These are phyloP conservation scores for Penicillium sp. DNA, from an alignment of 2,329 filamentous ascomycete genomes.

Conservation along the genomic window DNA sequence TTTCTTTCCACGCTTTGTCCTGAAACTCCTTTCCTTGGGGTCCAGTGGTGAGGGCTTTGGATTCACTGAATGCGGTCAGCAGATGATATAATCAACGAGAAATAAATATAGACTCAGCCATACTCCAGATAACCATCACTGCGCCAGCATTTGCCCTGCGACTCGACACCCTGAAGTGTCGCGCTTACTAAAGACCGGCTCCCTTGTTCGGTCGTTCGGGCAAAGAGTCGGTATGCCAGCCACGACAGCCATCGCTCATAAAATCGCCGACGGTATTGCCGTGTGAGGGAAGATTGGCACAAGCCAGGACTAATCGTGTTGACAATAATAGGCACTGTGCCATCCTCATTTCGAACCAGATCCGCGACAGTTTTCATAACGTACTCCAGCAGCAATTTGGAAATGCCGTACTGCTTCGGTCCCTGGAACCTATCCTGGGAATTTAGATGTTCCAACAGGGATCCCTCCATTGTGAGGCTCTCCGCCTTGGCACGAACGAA, in stretches of 20 bases:
- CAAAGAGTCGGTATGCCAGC: conserved; percentile 40
- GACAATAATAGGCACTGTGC: conserved; percentile 42
- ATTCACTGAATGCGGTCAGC: conserved; percentile 32
- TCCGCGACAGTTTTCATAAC: conserved; percentile 40
- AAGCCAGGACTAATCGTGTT: conserved; percentile 49
- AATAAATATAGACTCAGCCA: conserved; percentile 7
- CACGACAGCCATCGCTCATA: conserved; percentile 36
- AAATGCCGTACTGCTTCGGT: conserved; percentile 41
- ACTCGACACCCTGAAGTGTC: conserved; percentile 43
- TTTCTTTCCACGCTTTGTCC: conserved; percentile 44
- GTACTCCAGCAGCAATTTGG: conserved; percentile 47
- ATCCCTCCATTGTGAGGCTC: conserved; percentile 29
- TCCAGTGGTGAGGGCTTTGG: conserved; percentile 31
- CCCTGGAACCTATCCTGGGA: conserved; percentile 29
- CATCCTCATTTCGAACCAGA: conserved; percentile 31
- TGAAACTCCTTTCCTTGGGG: conserved; percentile 38
- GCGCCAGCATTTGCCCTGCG: conserved; percentile 47
- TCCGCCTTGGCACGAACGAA: conserved; percentile 34
- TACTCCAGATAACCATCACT: conserved; percentile 41
- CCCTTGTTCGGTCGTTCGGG: conserved; percentile 45
- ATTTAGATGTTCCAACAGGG: conserved; percentile 39
- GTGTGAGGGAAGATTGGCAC: conserved; percentile 44
- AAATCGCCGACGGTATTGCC: conserved; percentile 38
- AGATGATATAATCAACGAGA: neutral
- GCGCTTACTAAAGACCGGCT: conserved; percentile 46